Percentiles rank a stretch among this genome's conserved stretches.
Conservation (phyloP, 441 rosid species). For the Theobroma grandiflorum region DNA sequence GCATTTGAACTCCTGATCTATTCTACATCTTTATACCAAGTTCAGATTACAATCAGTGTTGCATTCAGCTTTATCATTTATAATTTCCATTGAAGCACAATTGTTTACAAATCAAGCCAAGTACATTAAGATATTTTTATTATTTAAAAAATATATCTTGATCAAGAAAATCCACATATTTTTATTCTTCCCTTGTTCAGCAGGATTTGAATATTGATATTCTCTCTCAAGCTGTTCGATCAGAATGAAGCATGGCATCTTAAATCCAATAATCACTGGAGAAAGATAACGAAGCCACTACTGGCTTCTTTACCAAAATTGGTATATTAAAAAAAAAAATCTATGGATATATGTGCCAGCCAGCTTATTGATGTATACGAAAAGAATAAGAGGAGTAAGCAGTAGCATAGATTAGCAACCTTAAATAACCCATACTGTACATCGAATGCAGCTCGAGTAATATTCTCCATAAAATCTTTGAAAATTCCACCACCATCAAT, state of each 20-base stretch:
- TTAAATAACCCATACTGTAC: constrained; percentile 98
- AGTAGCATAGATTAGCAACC: constrained; percentile 50
- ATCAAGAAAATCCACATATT: neutral
- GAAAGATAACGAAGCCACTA: constrained; percentile 1
- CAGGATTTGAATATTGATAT: constrained; percentile 15
- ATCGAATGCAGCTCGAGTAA: constrained; percentile 96
- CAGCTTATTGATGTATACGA: constrained; percentile 2
- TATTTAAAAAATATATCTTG: neutral
- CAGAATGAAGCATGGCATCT: neutral
- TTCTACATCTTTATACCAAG: neutral
- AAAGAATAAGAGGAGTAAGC: neutral
- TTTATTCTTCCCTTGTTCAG: neutral
- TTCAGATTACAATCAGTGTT: neutral
- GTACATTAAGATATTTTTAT: neutral
- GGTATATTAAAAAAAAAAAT: neutral
- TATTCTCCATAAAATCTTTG: constrained; percentile 99
- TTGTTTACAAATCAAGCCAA: constrained; percentile 6
- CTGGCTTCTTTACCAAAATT: neutral
- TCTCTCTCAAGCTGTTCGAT: neutral
- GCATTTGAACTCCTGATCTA: neutral
- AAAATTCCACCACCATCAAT: constrained; percentile 99
- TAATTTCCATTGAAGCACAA: neutral
- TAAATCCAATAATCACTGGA: constrained; percentile 1
- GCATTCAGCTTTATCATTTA: constrained; percentile 13
- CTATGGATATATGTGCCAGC: neutral